Conservation (phyloP, 352 stramenopile genomes). For the Saprolegnia diclina region DNA sequence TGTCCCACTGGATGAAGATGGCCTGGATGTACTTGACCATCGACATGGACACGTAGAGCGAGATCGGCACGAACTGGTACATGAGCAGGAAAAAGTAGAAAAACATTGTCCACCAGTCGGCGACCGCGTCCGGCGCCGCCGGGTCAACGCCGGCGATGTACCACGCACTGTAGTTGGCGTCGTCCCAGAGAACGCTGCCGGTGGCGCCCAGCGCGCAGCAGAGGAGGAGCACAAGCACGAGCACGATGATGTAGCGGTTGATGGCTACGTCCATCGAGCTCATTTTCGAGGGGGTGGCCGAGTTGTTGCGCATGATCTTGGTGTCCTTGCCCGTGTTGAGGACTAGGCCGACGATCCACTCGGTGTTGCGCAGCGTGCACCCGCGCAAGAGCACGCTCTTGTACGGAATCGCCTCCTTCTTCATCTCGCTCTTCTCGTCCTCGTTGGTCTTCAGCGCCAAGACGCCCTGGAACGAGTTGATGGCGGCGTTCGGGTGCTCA, state of each 20-base stretch:
- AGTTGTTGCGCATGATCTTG: conserved; percentile 90
- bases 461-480: conserved; percentile 89
- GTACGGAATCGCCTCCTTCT: conserved; percentile 61
- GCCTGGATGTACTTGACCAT: conserved; percentile 94
- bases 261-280: conserved; percentile 80
- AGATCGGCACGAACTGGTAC: conserved; percentile 97
- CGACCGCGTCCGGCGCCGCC: conserved; percentile 8
- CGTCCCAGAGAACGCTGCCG: conserved; percentile 54
- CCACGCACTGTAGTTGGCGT: conserved; percentile 40
- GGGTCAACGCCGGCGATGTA: conserved; percentile 42
- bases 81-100: conserved; percentile 94
- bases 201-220: conserved; percentile 60
- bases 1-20: conserved; percentile 91
- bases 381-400: conserved; percentile 87
- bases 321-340: conserved; percentile 92
- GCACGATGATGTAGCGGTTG: conserved; percentile 66
- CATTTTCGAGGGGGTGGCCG: conserved; percentile 75
- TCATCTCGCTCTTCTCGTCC: conserved; percentile 26
- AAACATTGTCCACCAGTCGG: conserved; percentile 79
- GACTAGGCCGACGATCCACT: conserved; percentile 87
- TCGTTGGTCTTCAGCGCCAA: conserved; percentile 42
- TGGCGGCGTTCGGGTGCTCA: conserved; percentile 82
- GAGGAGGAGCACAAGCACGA: conserved; percentile 57
- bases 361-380: conserved; percentile 90
- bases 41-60: conserved; percentile 95